Evolutionary conservation across 495 filamentous ascomycete species (phyloP).

Genomic region (Hypoxylon intermedium): DNA sequence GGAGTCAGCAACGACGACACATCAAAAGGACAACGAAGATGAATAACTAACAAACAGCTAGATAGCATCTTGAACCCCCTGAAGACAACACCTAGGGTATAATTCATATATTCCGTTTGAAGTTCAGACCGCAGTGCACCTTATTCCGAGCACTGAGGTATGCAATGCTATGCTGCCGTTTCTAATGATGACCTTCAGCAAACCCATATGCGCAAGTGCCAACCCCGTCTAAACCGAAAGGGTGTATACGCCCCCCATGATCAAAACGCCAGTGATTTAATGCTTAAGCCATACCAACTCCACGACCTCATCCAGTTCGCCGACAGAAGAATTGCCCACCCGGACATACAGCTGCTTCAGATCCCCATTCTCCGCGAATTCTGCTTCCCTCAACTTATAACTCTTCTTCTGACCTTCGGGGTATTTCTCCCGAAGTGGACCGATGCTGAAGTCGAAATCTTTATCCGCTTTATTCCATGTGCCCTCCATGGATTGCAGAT

Average conservation of each 20-base stretch:
- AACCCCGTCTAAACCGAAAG: too few species aligned
- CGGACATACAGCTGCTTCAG: constrained; percentile 39
- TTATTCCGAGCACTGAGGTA: neutral
- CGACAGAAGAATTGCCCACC: constrained; percentile 23
- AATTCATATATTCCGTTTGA: neutral
- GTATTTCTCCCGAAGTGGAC: constrained; percentile 53
- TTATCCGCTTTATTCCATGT: constrained; percentile 63
- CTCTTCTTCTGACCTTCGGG: constrained; percentile 45
- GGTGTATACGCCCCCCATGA: neutral
- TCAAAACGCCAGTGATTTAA: constrained; percentile 22
- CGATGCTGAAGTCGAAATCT: constrained; percentile 59
- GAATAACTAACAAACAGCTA: neutral
- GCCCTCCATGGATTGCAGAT: constrained; percentile 65
- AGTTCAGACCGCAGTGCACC: neutral
- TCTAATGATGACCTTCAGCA: neutral
- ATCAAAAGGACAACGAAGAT: too few species aligned
- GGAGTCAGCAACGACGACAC: too few species aligned
- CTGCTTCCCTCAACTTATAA: constrained; percentile 39
- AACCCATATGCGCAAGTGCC: neutral
- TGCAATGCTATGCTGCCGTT: constrained; percentile 10
- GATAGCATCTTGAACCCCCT: neutral
- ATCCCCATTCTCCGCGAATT: constrained; percentile 29
- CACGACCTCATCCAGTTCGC: constrained; percentile 36
- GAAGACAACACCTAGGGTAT: constrained; percentile 5
- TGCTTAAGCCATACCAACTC: constrained; percentile 39